phyloP scores from a whole-genome alignment of 768 basidiomycete genomes.

The Mycena polygramma region DNA sequence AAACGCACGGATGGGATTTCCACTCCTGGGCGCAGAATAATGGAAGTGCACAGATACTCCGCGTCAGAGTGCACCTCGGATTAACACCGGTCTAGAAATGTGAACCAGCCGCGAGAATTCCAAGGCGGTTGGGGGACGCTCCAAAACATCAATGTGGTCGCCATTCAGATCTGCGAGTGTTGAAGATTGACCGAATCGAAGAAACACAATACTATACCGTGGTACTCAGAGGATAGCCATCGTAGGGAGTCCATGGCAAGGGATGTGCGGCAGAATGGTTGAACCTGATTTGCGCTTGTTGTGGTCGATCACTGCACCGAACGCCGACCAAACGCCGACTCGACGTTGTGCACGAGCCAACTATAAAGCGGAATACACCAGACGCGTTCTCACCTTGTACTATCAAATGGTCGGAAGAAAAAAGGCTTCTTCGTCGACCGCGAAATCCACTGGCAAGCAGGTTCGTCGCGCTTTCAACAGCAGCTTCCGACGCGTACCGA shows the following conservation, averaged over 20 bases:
- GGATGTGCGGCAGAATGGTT: no score
- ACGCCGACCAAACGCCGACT: neutral
- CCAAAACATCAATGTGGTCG: conserved; percentile 59
- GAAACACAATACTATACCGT: conserved; percentile 45
- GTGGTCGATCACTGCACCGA: no score
- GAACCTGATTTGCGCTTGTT: conserved; percentile 7
- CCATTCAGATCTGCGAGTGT: conserved; percentile 71
- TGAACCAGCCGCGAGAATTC: conserved; percentile 79
- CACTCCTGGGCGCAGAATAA: conserved; percentile 55
- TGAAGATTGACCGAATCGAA: neutral
- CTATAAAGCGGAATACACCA: no score
- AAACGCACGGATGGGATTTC: conserved; percentile 59
- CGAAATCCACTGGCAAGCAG: conserved; percentile 43
- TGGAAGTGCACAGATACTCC: neutral
- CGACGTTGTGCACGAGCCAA: neutral
- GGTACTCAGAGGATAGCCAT: conserved; percentile 58
- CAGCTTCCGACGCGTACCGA: conserved; percentile 20
- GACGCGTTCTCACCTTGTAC: conserved; percentile 53
- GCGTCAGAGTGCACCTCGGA: conserved; percentile 64
- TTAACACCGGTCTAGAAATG: conserved; percentile 79
- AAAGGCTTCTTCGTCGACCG: conserved; percentile 36
- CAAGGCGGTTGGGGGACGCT: conserved; percentile 71
- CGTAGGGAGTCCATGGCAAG: conserved; percentile 37
- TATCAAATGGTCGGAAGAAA: conserved; percentile 43
- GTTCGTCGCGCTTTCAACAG: conserved; percentile 39